Conservation (phyloP, 2,329 filamentous ascomycete genomes). For the Tolypocladium endophyticum region DNA sequence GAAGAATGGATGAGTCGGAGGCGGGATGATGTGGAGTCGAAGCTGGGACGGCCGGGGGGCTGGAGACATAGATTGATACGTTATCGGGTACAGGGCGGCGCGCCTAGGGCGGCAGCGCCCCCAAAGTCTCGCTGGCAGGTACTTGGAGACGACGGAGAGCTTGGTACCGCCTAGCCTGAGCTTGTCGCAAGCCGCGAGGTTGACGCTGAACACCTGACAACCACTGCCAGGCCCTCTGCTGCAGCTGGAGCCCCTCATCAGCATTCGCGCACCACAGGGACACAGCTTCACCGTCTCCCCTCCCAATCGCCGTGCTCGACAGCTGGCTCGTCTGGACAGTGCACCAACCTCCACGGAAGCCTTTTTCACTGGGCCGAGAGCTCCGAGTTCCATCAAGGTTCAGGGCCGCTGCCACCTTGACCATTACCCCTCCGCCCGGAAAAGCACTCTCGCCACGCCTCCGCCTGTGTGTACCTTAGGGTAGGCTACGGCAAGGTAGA, state of each 20-base stretch:
- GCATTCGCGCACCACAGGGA: background rate
- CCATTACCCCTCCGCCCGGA: background rate
- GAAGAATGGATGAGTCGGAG: background rate
- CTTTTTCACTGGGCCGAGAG: background rate
- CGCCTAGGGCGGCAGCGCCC: background rate
- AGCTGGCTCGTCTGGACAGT: background rate
- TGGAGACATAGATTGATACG: background rate
- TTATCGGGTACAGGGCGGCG: background rate
- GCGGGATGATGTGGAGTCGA: background rate
- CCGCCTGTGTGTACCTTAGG: background rate
- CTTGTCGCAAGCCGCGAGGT: too few species aligned
- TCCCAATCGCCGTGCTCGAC: background rate
- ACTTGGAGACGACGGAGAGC: background rate
- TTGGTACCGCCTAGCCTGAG: background rate
- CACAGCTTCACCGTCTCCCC: background rate
- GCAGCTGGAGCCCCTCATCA: background rate
- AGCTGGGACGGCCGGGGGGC: background rate
- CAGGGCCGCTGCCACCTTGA: background rate
- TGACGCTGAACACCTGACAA: background rate
- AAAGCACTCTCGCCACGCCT: background rate
- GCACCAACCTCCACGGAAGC: background rate
- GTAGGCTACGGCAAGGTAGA: too few species aligned
- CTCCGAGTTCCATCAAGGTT: background rate
- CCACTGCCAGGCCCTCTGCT: background rate
- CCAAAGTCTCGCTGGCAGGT: background rate